Percentiles rank a stretch among this genome's conserved stretches.
Evolutionary conservation across 306 rosid genomes (phyloP).

Genomic region (Dalbergia cochinchinensis): DNA sequence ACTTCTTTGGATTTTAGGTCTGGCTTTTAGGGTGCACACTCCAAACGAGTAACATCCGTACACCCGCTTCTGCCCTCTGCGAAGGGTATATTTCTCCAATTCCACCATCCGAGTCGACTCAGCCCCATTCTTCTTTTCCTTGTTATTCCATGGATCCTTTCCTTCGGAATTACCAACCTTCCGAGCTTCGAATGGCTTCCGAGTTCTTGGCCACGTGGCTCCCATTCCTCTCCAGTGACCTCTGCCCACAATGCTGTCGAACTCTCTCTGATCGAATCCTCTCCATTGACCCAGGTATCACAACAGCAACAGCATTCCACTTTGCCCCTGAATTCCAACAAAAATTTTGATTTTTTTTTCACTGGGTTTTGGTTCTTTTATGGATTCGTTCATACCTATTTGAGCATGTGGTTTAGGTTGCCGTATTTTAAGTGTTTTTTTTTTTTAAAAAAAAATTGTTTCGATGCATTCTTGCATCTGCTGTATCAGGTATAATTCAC

Average conservation of each 20-base stretch:
- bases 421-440: too few species aligned
- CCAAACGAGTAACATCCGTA: too few species aligned
- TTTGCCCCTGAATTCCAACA: too few species aligned
- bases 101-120: slow-evolving; percentile 41
- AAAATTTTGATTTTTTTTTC: not conserved
- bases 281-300: slow-evolving; percentile 71
- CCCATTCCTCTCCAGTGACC: slow-evolving; percentile 88
- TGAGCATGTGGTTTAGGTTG: too few species aligned
- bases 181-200: slow-evolving; percentile 84
- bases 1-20: too few species aligned
- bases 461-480: not conserved
- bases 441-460: not conserved
- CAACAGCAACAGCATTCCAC: too few species aligned
- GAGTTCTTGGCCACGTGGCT: slow-evolving; percentile 89
- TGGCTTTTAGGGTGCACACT: too few species aligned
- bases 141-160: slow-evolving; percentile 56
- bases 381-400: not conserved
- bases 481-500: not conserved
- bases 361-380: not conserved
- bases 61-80: too few species aligned
- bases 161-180: slow-evolving; percentile 64
- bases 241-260: slow-evolving; percentile 69
- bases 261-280: slow-evolving; percentile 76
- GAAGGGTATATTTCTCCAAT: not conserved
- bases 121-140: not conserved